Evolutionary conservation across 768 basidiomycete genomes (phyloP), one percentile per base, ranked within the genome.

Genomic region (Trametes punicea): DNA sequence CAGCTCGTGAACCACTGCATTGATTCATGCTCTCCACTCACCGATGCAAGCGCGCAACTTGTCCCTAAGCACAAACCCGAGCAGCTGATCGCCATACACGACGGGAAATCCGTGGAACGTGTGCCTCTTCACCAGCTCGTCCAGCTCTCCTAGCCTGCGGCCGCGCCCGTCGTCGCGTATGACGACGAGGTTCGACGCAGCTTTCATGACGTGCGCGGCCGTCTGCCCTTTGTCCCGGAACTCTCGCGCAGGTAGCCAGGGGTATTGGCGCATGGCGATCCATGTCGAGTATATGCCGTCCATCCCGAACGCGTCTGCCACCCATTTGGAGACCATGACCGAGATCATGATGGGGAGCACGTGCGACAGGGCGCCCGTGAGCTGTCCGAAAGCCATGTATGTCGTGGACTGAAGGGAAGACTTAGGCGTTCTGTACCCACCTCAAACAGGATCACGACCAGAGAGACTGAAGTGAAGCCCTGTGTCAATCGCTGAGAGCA

Each of bases 291-390:
- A 89, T 42, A 87, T 87, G 15, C 85, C 85, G 58, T 85, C 84
- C 57, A 78, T 80, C 3, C 81, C 82, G 51, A 86, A 74, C 11
- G 84, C 85, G 64, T 89, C 87, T 6, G 82, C 87, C 9, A 88
- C 83, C 83, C 83, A 88, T 73, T 89, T 89, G 7, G 85, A 76
- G 18, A 81, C 80, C 83, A 88, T 87, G 48, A 89, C 85, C 51
- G 81, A 83, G 42, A 89, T 82, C 87, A 89, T 88, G 66, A 89
- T 88, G 15, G 87, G 87, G 29, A 89, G 74, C n/a, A 89, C 87
- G 70, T 89, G 87, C 13, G 87, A 88, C 25, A 89, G 73, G 3
- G 87, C 87, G 13, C 87, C 87, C 20, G 87, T 89, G n/a, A 89
- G 73, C 85, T 88, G 34, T n/a, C n/a, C n/a, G n/a, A n/a, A n/a